Evolutionary conservation across 2,329 filamentous ascomycete genomes (phyloP).

Genomic region (Aspergillus sp.): DNA sequence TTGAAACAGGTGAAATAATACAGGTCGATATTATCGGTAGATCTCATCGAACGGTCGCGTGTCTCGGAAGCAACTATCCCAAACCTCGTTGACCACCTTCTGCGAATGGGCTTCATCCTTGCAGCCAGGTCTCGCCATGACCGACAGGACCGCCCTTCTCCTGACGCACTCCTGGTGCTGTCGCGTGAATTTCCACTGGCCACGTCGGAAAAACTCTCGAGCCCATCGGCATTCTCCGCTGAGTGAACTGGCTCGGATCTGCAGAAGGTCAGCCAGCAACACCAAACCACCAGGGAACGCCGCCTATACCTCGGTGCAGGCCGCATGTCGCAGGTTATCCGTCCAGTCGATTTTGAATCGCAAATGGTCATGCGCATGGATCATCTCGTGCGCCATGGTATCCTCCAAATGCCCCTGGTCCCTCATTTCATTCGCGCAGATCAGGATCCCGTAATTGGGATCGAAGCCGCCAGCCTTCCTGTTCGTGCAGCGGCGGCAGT

Average conservation of each 20-base stretch:
- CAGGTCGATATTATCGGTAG: slow-evolving; percentile 51
- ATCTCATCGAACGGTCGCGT: slow-evolving; percentile 96
- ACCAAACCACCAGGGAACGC: too few relatives aligned
- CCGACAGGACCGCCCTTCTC: slow-evolving; percentile 66
- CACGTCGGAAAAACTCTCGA: slow-evolving; percentile 72
- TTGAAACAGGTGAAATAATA: neutral
- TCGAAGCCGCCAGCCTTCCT: slow-evolving; percentile 75
- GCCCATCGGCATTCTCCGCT: slow-evolving; percentile 90
- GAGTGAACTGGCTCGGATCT: slow-evolving; percentile 88
- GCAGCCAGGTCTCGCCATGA: slow-evolving; percentile 68
- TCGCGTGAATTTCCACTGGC: slow-evolving; percentile 80
- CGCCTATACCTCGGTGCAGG: slow-evolving; percentile 79
- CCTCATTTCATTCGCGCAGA: slow-evolving; percentile 86
- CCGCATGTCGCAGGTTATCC: slow-evolving; percentile 76
- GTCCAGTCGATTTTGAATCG: slow-evolving; percentile 80
- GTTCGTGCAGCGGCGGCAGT: slow-evolving; percentile 68
- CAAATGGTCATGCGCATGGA: slow-evolving; percentile 90
- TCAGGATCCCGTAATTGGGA: slow-evolving; percentile 73
- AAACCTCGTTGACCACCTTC: slow-evolving; percentile 92
- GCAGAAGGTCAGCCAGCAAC: slow-evolving; percentile 9
- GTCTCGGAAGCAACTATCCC: slow-evolving; percentile 92
- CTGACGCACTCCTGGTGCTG: slow-evolving; percentile 92
- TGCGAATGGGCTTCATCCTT: slow-evolving; percentile 78
- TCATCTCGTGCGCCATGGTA: slow-evolving; percentile 92
- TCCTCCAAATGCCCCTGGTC: slow-evolving; percentile 79